Evolutionary conservation across 1,139 yeast genomes (phyloP).

Genomic region (Saccharomyces hybrid): DNA sequence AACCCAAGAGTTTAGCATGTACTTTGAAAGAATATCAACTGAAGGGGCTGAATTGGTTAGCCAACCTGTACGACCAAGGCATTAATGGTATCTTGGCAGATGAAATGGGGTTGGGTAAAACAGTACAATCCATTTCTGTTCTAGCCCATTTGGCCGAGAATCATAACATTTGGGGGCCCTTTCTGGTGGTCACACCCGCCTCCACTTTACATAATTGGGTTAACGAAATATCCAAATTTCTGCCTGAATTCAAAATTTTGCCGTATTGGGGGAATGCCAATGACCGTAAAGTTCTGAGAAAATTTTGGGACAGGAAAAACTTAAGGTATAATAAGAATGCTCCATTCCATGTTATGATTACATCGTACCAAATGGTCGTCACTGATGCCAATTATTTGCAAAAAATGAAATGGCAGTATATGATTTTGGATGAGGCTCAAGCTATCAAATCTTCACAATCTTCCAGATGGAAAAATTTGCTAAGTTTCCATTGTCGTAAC

Average conservation of each 20-base stretch:
- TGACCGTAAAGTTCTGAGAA: conserved; percentile 86
- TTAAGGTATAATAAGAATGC: conserved; percentile 81
- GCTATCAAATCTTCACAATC: conserved; percentile 94
- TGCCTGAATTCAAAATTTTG: conserved; percentile 88
- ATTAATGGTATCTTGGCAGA: conserved; percentile 97
- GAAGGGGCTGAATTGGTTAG: conserved; percentile 96
- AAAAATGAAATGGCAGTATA: conserved; percentile 97
- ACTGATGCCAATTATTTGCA: conserved; percentile 94
- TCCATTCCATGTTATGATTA: conserved; percentile 92
- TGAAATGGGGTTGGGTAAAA: conserved; percentile 98
- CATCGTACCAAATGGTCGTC: conserved; percentile 92
- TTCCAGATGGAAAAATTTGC: conserved; percentile 88
- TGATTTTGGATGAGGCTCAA: conserved; percentile 98
- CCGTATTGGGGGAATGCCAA: conserved; percentile 98
- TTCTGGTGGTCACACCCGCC: conserved; percentile 93
- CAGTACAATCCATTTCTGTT: conserved; percentile 94
- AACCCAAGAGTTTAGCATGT: conserved; percentile 85
- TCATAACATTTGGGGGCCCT: conserved; percentile 98
- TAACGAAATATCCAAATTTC: conserved; percentile 87
- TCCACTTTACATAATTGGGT: conserved; percentile 98
- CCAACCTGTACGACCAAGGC: conserved; percentile 94
- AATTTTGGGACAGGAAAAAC: conserved; percentile 95
- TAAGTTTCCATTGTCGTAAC: conserved; percentile 89
- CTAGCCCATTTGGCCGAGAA: conserved; percentile 92
- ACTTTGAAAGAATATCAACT: conserved; percentile 92